Conservation (phyloP, 2,329 filamentous ascomycete species). For the Cordyceps cateniannulata region DNA sequence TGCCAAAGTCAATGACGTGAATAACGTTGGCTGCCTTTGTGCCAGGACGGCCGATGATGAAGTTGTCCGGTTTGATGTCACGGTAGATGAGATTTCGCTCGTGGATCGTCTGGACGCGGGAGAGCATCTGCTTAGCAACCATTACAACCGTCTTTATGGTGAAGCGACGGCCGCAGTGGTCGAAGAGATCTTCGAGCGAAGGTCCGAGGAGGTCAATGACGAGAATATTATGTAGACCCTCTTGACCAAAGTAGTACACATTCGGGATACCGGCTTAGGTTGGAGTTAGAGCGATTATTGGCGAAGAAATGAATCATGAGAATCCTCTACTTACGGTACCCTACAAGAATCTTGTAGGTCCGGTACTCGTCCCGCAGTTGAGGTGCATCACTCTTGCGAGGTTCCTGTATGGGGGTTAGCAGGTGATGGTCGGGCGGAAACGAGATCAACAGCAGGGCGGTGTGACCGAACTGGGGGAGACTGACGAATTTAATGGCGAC, state of each 20-base stretch:
- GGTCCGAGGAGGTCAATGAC: conserved; percentile 95
- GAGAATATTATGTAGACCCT: conserved; percentile 96
- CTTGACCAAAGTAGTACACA: conserved; percentile 99
- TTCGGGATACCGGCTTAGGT: conserved; percentile 87
- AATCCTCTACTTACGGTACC: conserved; percentile 70
- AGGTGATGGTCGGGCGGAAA: background rate
- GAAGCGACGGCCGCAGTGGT: conserved; percentile 93
- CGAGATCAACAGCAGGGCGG: background rate
- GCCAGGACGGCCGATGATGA: conserved; percentile 86
- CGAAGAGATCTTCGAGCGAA: conserved; percentile 92
- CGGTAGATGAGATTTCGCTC: conserved; percentile 99
- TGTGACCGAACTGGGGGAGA: conserved; percentile 21
- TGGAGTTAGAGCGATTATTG: conserved; percentile 14
- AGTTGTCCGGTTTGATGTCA: conserved; percentile 99
- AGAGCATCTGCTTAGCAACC: conserved; percentile 99
- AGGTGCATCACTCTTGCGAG: conserved; percentile 95
- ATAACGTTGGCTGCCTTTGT: conserved; percentile 97
- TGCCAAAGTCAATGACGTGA: conserved; percentile 97
- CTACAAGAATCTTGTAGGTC: conserved; percentile 98
- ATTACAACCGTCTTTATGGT: conserved; percentile 97
- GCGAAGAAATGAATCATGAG: conserved; percentile 24
- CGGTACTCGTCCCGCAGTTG: conserved; percentile 97
- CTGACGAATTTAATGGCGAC: conserved; percentile 98
- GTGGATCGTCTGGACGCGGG: conserved; percentile 87
- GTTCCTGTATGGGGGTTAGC: conserved; percentile 60